Conservation (phyloP, 2,329 filamentous ascomycete genomes). For the Thermothelomyces thermophilus region DNA sequence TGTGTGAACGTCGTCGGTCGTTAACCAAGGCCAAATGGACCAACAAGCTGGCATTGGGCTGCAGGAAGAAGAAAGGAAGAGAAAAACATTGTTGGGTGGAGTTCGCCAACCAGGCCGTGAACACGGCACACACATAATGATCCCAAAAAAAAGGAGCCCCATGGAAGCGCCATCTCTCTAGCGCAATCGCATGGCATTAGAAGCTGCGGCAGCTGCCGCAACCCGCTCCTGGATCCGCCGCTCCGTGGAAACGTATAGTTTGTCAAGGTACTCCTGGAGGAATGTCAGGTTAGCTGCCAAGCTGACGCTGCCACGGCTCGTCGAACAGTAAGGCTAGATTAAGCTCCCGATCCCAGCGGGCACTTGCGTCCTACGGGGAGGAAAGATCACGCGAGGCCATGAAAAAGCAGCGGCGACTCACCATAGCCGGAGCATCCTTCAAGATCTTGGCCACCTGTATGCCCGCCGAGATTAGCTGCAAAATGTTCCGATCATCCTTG, state of each 20-base stretch:
- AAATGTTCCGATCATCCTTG: constrained; percentile 82
- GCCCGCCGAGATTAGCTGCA: constrained; percentile 80
- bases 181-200: constrained; percentile 19
- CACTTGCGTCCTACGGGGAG: no score
- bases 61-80: background rate
- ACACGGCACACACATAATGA: background rate
- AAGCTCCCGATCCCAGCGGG: no score
- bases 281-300: background rate
- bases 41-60: background rate
- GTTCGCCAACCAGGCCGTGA: background rate
- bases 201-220: constrained; percentile 27
- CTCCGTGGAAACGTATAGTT: constrained; percentile 76
- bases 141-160: background rate
- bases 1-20: background rate
- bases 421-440: constrained; percentile 75
- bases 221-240: constrained; percentile 65
- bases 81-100: constrained; percentile 9
- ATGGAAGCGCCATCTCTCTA: background rate
- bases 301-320: no score
- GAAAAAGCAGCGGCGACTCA: background rate
- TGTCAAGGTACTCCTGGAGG: constrained; percentile 59
- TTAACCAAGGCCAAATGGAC: background rate
- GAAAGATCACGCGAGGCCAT: no score
- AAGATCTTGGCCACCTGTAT: constrained; percentile 84
- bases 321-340: no score